A percentile compares a stretch with the other conserved stretches of the same genome.
These are phyloP conservation scores for Claviceps africana DNA, from an alignment of 2,329 filamentous ascomycete genomes.

Conservation along the genomic window DNA sequence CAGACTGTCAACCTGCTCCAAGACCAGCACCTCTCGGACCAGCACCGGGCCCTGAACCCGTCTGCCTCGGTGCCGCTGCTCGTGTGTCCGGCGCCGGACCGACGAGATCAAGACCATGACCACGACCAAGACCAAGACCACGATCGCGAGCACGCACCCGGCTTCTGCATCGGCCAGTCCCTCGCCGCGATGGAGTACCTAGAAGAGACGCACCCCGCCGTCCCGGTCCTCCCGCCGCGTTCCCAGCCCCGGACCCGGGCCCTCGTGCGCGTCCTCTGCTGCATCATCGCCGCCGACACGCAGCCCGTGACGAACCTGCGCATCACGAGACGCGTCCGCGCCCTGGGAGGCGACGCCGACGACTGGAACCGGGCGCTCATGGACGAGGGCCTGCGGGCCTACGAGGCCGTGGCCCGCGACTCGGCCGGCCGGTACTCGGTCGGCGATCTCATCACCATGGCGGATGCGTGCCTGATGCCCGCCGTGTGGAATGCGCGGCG, in stretches of 20 bases:
- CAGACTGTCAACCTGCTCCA: conserved; percentile 40
- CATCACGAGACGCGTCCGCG: conserved; percentile 34
- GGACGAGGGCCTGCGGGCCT: conserved; percentile 38
- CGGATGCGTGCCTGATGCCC: conserved; percentile 44
- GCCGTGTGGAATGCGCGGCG: conserved; percentile 43
- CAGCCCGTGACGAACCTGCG: conserved; percentile 47
- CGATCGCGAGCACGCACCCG: neutral
- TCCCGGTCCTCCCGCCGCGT: conserved; percentile 34
- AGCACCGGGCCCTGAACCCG: conserved; percentile 37
- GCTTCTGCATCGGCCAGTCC: conserved; percentile 38
- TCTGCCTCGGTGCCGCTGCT: conserved; percentile 41
- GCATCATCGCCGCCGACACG: conserved; percentile 41
- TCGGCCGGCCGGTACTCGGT: conserved; percentile 38
- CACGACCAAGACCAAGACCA: neutral
- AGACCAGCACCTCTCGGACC: conserved; percentile 31
- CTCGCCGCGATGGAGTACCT: conserved; percentile 48
- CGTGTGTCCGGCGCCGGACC: conserved; percentile 16
- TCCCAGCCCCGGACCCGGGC: conserved; percentile 30
- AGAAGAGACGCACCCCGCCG: conserved; percentile 35
- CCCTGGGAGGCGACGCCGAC: conserved; percentile 27
- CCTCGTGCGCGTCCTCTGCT: conserved; percentile 35
- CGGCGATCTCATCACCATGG: conserved; percentile 40
- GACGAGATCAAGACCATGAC: neutral
- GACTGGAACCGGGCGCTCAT: conserved; percentile 39
- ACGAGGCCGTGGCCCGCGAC: conserved; percentile 29